Conservation (phyloP, 345 rosid genomes). For the Atalantia buxifolia region DNA sequence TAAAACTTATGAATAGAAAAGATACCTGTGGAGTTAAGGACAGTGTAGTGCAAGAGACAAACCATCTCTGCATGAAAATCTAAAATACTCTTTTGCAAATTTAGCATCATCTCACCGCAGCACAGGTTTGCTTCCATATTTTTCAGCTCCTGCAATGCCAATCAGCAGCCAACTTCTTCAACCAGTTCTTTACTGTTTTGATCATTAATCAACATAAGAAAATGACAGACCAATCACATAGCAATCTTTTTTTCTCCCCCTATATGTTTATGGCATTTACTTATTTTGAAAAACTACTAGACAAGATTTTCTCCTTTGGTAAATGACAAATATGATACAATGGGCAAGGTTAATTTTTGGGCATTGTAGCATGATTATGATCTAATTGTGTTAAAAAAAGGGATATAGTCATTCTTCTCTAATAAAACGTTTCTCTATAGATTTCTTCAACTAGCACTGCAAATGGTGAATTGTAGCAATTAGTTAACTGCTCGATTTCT, state of each 20-base stretch:
- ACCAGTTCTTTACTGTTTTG: background rate
- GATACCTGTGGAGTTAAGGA: conserved; percentile 39
- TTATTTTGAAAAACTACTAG: too few species aligned
- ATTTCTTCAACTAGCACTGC: too few species aligned
- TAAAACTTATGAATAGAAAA: background rate
- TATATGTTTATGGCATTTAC: too few species aligned
- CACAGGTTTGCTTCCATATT: conserved; percentile 26
- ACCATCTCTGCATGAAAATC: conserved; percentile 45
- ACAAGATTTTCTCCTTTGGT: too few species aligned
- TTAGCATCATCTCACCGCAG: conserved; percentile 14
- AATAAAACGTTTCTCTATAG: too few species aligned
- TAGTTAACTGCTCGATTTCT: too few species aligned
- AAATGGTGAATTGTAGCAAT: too few species aligned
- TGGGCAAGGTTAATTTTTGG: too few species aligned
- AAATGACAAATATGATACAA: too few species aligned
- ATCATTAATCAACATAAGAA: background rate
- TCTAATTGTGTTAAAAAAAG: too few species aligned
- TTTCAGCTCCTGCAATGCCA: conserved; percentile 34
- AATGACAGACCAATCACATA: background rate
- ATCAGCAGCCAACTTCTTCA: background rate
- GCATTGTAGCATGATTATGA: too few species aligned
- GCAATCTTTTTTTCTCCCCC: background rate
- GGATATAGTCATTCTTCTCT: too few species aligned
- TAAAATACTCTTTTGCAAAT: conserved; percentile 25
- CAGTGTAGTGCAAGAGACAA: conserved; percentile 32